phyloP scores from a whole-genome alignment of 2,329 filamentous ascomycete species.

The Macrophomina tecta region DNA sequence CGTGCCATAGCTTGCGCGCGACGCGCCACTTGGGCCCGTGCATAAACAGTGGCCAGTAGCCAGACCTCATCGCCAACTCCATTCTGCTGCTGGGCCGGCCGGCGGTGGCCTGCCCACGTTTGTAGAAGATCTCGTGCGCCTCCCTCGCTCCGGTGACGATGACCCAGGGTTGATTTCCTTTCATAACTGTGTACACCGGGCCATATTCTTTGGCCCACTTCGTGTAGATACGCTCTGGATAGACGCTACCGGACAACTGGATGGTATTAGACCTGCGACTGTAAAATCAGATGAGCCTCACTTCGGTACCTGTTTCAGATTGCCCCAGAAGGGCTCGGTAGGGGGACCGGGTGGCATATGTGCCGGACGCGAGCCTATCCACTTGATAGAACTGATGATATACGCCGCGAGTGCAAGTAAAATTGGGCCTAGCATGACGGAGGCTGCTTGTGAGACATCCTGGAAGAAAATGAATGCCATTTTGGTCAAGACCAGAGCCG shows the following conservation, averaged over 20 bases:
- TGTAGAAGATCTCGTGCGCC: slow-evolving; percentile 11
- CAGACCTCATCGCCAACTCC: slow-evolving; percentile 2
- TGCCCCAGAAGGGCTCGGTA: slow-evolving; percentile 58
- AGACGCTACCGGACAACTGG: neutral
- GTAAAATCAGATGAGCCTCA: neutral
- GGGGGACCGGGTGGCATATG: slow-evolving; percentile 58
- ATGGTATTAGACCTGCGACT: neutral
- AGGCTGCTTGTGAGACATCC: no score
- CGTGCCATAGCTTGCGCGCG: slow-evolving; percentile 28
- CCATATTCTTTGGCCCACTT: slow-evolving; percentile 62
- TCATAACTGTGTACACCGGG: slow-evolving; percentile 58
- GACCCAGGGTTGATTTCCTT: slow-evolving; percentile 44
- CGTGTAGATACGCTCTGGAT: slow-evolving; percentile 53
- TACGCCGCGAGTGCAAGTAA: neutral
- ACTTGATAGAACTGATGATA: neutral
- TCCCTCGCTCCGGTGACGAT: slow-evolving; percentile 8
- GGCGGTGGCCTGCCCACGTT: neutral
- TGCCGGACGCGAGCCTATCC: slow-evolving; percentile 37
- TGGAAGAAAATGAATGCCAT: no score
- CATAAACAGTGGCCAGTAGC: slow-evolving; percentile 8
- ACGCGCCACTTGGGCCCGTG: slow-evolving; percentile 11
- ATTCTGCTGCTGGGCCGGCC: slow-evolving; percentile 1
- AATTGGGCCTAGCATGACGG: no score
- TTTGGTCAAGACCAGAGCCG: no score
- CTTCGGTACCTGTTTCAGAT: slow-evolving; percentile 50